phyloP scores from a whole-genome alignment of 2,329 filamentous ascomycete species.

The Alternaria rosae region DNA sequence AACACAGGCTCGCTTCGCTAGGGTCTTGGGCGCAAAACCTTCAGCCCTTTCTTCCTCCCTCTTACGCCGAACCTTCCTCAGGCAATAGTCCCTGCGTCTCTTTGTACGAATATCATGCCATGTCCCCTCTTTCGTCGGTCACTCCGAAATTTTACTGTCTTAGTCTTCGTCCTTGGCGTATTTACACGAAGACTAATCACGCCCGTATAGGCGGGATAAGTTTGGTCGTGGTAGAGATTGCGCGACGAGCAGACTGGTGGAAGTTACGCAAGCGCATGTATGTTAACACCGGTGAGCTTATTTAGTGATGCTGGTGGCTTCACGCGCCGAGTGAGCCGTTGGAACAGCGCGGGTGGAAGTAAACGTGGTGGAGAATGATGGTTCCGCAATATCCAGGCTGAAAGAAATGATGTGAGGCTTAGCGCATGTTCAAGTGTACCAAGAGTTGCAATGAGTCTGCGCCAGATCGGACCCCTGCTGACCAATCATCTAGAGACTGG shows the following conservation, averaged over 20 bases:
- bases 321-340: not conserved
- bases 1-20: not conserved
- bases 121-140: constrained; percentile 1
- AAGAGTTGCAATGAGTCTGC: not conserved
- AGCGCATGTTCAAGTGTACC: not conserved
- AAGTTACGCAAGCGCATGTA: not conserved
- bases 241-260: not conserved
- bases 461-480: not conserved
- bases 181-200: not conserved
- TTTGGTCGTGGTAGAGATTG: constrained; percentile 1
- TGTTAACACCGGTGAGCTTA: not conserved
- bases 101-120: not conserved
- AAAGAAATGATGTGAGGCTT: not conserved
- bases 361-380: not conserved
- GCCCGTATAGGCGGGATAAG: not conserved
- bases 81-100: not conserved
- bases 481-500: not conserved
- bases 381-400: not conserved
- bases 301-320: not conserved
- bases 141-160: constrained; percentile 2
- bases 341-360: not conserved
- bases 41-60: not conserved
- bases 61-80: not conserved
- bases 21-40: not conserved
- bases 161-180: not conserved